A percentile compares a stretch with the other conserved stretches of the same genome.
Conservation (phyloP, 2,329 filamentous ascomycete species). For the Aspergillus sp. region DNA sequence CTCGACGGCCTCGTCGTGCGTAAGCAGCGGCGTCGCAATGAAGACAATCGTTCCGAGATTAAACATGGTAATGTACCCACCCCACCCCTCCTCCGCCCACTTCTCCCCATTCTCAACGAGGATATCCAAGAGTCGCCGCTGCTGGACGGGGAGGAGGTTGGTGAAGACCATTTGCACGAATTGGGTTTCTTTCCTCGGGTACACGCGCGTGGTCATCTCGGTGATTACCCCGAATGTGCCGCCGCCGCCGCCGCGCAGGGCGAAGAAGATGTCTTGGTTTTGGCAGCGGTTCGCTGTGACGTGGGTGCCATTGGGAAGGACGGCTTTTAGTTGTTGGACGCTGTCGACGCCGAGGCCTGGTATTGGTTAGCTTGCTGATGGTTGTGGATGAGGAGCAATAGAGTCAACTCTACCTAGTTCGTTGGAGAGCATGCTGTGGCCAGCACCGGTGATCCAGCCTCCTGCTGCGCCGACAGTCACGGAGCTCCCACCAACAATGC, state of each 20-base stretch:
- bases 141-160: background rate
- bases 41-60: background rate
- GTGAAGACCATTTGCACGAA: constrained; percentile 5
- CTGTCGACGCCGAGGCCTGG: constrained; percentile 24
- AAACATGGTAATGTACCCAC: constrained; percentile 18
- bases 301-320: constrained; percentile 21
- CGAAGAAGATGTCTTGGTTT: constrained; percentile 25
- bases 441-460: constrained; percentile 23
- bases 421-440: constrained; percentile 22
- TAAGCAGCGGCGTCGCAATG: background rate
- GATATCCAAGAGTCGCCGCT: constrained; percentile 10
- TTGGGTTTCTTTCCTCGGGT: constrained; percentile 20
- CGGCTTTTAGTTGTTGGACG: constrained; percentile 20
- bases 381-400: no score
- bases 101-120: constrained; percentile 22
- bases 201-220: constrained; percentile 22
- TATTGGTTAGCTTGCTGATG: background rate
- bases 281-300: constrained; percentile 22
- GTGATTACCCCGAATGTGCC: constrained; percentile 24
- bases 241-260: constrained; percentile 23
- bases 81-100: constrained; percentile 27
- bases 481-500: constrained; percentile 21
- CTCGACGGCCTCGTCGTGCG: background rate
- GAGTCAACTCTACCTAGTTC: no score
- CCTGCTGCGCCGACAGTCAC: constrained; percentile 23